These are phyloP conservation scores for Trichomonas gallinae DNA, from an alignment of 208 protist species.

Conservation along the genomic window DNA sequence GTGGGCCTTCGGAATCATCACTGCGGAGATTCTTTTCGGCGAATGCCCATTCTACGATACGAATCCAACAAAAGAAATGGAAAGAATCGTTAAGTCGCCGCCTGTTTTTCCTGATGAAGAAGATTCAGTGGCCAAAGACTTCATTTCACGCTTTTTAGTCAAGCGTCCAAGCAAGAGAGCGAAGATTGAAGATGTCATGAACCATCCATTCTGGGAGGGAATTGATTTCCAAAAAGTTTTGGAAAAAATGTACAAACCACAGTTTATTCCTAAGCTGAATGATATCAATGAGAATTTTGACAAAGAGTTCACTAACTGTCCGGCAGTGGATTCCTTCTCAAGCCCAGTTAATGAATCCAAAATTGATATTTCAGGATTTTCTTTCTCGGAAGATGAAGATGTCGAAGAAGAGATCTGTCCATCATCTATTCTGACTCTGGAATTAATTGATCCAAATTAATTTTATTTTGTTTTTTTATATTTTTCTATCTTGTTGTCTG, in stretches of 20 bases:
- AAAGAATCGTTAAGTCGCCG: not conserved
- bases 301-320: not conserved
- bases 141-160: not conserved
- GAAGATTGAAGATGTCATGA: not conserved
- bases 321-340: not conserved
- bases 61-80: not conserved
- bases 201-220: not conserved
- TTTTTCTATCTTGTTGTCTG: no score
- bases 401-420: not conserved
- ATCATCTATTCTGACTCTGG: not conserved
- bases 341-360: not conserved
- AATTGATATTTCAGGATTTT: not conserved
- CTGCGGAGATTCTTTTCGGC: not conserved
- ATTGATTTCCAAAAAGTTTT: not conserved
- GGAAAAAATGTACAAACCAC: not conserved
- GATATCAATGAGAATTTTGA: not conserved
- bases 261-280: not conserved
- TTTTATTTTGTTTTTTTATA: no score
- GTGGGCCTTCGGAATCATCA: not conserved
- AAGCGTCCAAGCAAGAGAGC: not conserved
- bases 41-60: not conserved
- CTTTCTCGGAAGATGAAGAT: not conserved
- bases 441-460: not conserved
- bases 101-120: not conserved
- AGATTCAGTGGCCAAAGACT: not conserved